phyloP scores from a whole-genome alignment of 371 early-diverging fungal species.

The Haplosporangium sp. region DNA sequence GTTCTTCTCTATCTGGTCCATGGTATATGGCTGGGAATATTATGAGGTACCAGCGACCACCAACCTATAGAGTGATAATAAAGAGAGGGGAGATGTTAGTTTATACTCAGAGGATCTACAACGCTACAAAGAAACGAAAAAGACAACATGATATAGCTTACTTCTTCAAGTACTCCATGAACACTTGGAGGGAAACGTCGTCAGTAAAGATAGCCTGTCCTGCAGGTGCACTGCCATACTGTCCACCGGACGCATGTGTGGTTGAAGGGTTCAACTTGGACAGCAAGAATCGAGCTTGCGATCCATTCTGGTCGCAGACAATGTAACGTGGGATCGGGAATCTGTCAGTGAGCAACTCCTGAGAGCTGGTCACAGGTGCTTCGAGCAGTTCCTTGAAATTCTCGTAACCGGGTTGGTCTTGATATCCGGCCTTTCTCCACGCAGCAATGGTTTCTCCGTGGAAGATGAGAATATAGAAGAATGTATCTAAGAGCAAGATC shows the following conservation, averaged over 20 bases:
- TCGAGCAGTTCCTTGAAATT: conserved; percentile 95
- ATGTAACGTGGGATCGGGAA: conserved; percentile 99
- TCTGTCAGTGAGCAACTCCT: conserved; percentile 92
- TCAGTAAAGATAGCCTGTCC: conserved; percentile 96
- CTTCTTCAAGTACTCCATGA: conserved; percentile 97
- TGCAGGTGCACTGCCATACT: conserved; percentile 70
- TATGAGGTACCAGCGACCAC: conserved; percentile 48
- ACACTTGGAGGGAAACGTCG: conserved; percentile 97
- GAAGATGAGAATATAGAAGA: conserved; percentile 98
- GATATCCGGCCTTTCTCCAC: conserved; percentile 95
- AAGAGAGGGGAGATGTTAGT: neutral
- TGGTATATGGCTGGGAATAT: conserved; percentile 18
- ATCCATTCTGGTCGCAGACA: conserved; percentile 97
- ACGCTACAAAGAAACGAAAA: neutral
- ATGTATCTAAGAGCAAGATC: conserved; percentile 98
- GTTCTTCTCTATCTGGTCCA: neutral
- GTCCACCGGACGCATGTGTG: conserved; percentile 84
- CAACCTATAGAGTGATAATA: conserved; percentile 23
- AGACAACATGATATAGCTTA: conserved; percentile 48
- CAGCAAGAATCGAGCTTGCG: conserved; percentile 99
- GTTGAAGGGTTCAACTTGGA: conserved; percentile 99
- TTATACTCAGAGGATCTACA: neutral
- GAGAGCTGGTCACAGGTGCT: conserved; percentile 89
- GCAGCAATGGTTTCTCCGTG: conserved; percentile 92
- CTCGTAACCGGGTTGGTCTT: conserved; percentile 91